Base-by-base conservation (phyloP, 1,284 basidiomycete species). In the Marasmius sp. region DNA sequence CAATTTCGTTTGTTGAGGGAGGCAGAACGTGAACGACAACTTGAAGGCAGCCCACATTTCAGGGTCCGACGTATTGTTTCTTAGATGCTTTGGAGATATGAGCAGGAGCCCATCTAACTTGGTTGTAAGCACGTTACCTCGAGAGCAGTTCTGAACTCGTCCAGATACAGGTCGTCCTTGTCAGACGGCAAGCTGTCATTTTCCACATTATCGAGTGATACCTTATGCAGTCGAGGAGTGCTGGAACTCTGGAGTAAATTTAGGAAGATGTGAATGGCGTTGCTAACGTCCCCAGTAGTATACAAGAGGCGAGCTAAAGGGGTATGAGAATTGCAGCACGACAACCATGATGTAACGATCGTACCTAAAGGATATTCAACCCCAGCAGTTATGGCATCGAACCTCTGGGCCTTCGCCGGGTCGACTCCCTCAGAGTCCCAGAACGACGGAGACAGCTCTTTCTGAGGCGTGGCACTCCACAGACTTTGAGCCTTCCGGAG, bases 141-240 rank as follows among this genome's bases (percentile, higher is more conserved):
- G 64, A 88, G 85, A 14, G 92, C 88, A n/a, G 89, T 85, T 39
- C 86, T 82, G 67, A 93, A 93, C 71, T 93, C 92, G 61, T 92
- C 91, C 18, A 93, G 70, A 64, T 85, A 89, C 1, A 89, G 77
- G 65, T 86, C 88, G 66, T 91, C 88, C 43, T 79, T 78, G 37
- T 68, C 72, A 2, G 70, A 22, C 3, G 33, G 22, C 14, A 27
- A 12, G 2, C 47, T 54, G 27, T 71, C 62, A 12, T 61, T 67
- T 48, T 69, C 61, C 48, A 65, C 68, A 43, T 64, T 68, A 39
- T 69, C 72, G 18, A 64, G 64, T 38, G 64, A 68, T 37, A 67
- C 51, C 14, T 62, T 62, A 6, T 65, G 59, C 27, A 62, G 64
- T 18, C 67, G 62, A 11, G 67, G 65, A 41, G 67, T 62, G 4